phyloP scores from a whole-genome alignment of 2,329 filamentous ascomycete species.

The Tolypocladium tundrense region DNA sequence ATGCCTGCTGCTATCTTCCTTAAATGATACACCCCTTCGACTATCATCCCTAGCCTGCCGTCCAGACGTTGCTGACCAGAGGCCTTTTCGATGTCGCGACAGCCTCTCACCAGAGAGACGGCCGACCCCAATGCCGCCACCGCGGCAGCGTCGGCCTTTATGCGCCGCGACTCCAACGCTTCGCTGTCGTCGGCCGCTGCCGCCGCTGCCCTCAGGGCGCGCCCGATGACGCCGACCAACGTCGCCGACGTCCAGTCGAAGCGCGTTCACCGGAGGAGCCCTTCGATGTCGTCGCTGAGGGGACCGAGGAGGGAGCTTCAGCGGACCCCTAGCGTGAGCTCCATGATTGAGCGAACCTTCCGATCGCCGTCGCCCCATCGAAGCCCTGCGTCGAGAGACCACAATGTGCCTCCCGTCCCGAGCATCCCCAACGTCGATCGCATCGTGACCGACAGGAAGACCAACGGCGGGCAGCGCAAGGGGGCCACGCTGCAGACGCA shows the following conservation, averaged over 20 bases:
- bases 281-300: slow-evolving; percentile 59
- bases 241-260: slow-evolving; percentile 82
- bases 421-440: slow-evolving; percentile 47
- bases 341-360: slow-evolving; percentile 85
- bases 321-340: slow-evolving; percentile 60
- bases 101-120: slow-evolving; percentile 55
- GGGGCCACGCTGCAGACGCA: slow-evolving; percentile 34
- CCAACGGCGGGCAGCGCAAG: slow-evolving; percentile 14
- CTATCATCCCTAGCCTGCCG: background rate
- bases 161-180: slow-evolving; percentile 53
- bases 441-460: slow-evolving; percentile 12
- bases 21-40: background rate
- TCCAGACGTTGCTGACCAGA: slow-evolving; percentile 10
- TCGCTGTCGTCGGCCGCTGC: slow-evolving; percentile 78
- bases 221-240: slow-evolving; percentile 66
- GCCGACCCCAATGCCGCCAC: slow-evolving; percentile 65
- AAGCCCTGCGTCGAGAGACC: slow-evolving; percentile 28
- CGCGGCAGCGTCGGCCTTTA: slow-evolving; percentile 73
- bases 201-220: slow-evolving; percentile 70
- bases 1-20: background rate
- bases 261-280: slow-evolving; percentile 63
- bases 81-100: slow-evolving; percentile 11
- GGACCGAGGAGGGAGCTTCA: slow-evolving; percentile 40
- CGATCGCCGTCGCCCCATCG: slow-evolving; percentile 57
- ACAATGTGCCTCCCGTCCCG: slow-evolving; percentile 63